Evolutionary conservation across 75 land plant species (phyloP).

Genomic region (Selaginella moellendorffii): DNA sequence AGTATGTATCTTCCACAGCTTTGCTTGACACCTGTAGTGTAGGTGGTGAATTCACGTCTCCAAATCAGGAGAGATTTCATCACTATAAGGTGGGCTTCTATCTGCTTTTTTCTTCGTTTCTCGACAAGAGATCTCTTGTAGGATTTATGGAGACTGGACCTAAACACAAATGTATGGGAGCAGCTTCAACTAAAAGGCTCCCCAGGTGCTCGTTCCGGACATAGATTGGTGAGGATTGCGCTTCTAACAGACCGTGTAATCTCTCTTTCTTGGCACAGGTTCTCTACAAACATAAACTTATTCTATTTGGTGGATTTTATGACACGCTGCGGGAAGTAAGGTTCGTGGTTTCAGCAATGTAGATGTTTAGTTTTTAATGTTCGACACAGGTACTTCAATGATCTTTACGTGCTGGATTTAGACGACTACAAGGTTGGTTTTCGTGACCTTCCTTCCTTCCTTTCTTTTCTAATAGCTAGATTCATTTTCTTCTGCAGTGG

Average conservation of each 20-base stretch:
- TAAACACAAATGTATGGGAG: constrained; percentile 94
- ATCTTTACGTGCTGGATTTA: constrained; percentile 85
- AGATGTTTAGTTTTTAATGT: constrained; percentile 3
- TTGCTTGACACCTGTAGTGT: neutral
- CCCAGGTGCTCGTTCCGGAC: constrained; percentile 97
- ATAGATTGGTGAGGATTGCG: constrained; percentile 57
- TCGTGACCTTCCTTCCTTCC: neutral
- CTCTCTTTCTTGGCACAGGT: constrained; percentile 29
- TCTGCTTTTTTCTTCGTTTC: neutral
- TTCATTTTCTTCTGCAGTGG: constrained; percentile 43
- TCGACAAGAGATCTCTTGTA: constrained; percentile 11
- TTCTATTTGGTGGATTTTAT: constrained; percentile 97
- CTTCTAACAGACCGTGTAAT: neutral
- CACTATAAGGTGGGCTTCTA: constrained; percentile 77
- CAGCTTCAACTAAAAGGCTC: constrained; percentile 76
- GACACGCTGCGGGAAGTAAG: constrained; percentile 99
- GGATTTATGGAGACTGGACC: constrained; percentile 94
- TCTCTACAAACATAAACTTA: constrained; percentile 89
- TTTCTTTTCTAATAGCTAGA: neutral
- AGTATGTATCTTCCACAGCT: neutral
- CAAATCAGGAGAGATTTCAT: constrained; percentile 96
- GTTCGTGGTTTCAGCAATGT: constrained; percentile 24
- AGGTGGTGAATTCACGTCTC: constrained; percentile 99
- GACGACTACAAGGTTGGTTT: constrained; percentile 81
- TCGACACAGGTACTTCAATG: constrained; percentile 98